Evolutionary conservation across 371 early-diverging fungal genomes (phyloP).

Genomic region (Apophysomyces ossiformis): DNA sequence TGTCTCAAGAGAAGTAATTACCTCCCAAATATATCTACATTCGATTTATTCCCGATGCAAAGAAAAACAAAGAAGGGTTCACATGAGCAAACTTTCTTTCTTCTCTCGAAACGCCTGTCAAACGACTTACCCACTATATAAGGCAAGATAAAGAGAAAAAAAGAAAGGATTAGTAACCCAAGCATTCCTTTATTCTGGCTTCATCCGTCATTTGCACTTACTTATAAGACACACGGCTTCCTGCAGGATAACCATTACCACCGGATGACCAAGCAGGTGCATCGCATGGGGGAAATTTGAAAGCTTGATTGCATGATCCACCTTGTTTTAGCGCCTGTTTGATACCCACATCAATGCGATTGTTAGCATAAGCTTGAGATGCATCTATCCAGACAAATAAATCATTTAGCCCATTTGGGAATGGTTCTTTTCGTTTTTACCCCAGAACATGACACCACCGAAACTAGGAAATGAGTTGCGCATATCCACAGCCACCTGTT

Average conservation of each 20-base stretch:
- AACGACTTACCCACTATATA: conserved; percentile 30
- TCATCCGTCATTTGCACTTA: conserved; percentile 22
- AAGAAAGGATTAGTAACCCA: no score
- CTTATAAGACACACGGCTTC: conserved; percentile 53
- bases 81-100: neutral
- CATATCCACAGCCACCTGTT: conserved; percentile 30
- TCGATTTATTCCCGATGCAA: no score
- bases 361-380: conserved; percentile 49
- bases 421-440: conserved; percentile 26
- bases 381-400: conserved; percentile 30
- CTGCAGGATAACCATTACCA: conserved; percentile 40
- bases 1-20: conserved; percentile 15
- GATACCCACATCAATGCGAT: conserved; percentile 30
- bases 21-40: conserved; percentile 45
- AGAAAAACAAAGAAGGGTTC: neutral
- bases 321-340: conserved; percentile 28
- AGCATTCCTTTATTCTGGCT: neutral
- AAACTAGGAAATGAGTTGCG: conserved; percentile 50
- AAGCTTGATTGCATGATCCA: conserved; percentile 28
- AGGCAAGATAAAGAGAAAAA: no score
- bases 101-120: neutral
- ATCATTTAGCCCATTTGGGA: neutral
- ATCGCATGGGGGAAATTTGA: conserved; percentile 33
- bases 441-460: conserved; percentile 73
- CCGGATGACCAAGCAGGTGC: conserved; percentile 44